Base-by-base conservation (phyloP, 2,329 filamentous ascomycete genomes). In the Fusarium coffeatum region DNA sequence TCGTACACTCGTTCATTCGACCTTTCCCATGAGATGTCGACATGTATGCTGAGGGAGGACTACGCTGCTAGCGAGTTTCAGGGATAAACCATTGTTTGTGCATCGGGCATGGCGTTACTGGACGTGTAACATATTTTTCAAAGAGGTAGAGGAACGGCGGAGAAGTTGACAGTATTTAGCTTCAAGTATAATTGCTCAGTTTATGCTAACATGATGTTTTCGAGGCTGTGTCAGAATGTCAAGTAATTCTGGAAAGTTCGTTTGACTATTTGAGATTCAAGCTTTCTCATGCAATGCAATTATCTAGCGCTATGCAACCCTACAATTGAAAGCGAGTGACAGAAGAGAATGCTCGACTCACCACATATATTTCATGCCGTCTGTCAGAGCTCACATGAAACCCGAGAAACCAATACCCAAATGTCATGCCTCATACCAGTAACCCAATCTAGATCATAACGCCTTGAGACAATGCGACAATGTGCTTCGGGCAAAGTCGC, bases 81-180 rank as follows among this genome's bases (percentile, higher is more conserved):
- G 69, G 68, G 61, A 65, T 55, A 74, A 76, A 74, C 75, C 66
- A 75, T 76, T 73, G 74, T 74, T 77, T 73, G 72, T 77, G 78
- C 78, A 81, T 80, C 66, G 73, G 78, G 77, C 75, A 78, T 72
- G 79, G 80, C 78, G 80, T 80, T 80, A 65, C 66, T 75, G 76
- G 76, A 74, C 69, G 68, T 81, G 77, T 80, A 80, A 68, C 64
- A 64, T 71, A 68, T 71, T 54, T 65, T 77, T 78, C 75, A 73
- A 71, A 73, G 72, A 76, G 70, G 72, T 77, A 74, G 75, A 77
- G 59, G 66, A 64, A 59, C 59, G 69, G 62, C 32, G 66, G 68
- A 67, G 62, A 72, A 71, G 63, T 67, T 67, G 67, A 75, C 67
- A 55, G 66, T 58, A 70, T 71, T 47, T 73, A 68, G 64, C 54